Evolutionary conservation across 768 basidiomycete species (phyloP).

Genomic region (Boletus insuetus): DNA sequence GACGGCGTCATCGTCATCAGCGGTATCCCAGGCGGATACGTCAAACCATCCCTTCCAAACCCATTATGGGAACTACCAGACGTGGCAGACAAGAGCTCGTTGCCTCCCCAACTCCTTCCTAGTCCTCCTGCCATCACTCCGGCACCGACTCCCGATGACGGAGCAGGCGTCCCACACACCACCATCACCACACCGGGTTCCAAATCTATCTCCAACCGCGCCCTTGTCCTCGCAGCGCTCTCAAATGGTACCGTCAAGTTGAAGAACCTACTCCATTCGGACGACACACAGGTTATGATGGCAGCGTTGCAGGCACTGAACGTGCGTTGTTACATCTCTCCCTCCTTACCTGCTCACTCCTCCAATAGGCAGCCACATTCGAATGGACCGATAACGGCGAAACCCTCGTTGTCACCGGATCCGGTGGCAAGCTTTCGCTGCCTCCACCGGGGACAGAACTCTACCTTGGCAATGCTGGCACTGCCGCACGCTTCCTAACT

Average conservation of each 20-base stretch:
- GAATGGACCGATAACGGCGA: conserved; percentile 96
- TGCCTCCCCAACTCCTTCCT: conserved; percentile 21
- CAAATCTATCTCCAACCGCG: conserved; percentile 95
- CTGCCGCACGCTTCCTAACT: conserved; percentile 95
- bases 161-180: conserved; percentile 29
- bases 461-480: conserved; percentile 96
- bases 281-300: conserved; percentile 99
- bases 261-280: conserved; percentile 90
- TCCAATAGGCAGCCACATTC: conserved; percentile 78
- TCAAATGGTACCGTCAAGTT: conserved; percentile 85
- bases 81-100: conserved; percentile 8
- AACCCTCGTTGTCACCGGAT: conserved; percentile 89
- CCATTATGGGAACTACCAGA: conserved; percentile 28
- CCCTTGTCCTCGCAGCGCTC: conserved; percentile 89
- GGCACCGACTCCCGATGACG: background rate
- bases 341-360: background rate
- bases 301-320: conserved; percentile 84
- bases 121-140: background rate
- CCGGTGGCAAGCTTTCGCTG: conserved; percentile 72
- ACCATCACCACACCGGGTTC: conserved; percentile 93
- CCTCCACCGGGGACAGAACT: conserved; percentile 82
- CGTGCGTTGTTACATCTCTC: conserved; percentile 36
- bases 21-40: conserved; percentile 46
- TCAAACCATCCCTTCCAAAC: conserved; percentile 46
- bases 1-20: conserved; percentile 77